A percentile compares a stretch with the other conserved stretches of the same genome.
These are phyloP conservation scores for Microdochium paspali DNA, from an alignment of 2,329 filamentous ascomycete genomes.

Conservation along the genomic window DNA sequence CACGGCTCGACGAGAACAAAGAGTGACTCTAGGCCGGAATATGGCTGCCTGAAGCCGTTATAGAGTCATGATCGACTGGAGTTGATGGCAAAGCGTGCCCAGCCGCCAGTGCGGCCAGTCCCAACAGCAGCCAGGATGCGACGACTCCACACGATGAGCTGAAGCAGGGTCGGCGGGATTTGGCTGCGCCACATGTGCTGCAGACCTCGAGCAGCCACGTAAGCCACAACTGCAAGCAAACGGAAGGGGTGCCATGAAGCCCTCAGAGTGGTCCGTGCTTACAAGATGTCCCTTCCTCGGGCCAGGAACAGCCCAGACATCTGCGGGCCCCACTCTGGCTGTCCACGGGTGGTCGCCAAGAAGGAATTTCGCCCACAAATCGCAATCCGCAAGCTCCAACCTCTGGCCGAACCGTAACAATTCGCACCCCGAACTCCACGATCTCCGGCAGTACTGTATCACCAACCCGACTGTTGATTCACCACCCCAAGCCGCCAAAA, in stretches of 20 bases:
- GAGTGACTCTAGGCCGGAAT: no score
- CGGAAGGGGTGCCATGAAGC: no score
- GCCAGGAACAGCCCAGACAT: background rate
- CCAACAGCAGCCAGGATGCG: no score
- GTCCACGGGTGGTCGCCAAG: background rate
- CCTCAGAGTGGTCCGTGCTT: conserved; percentile 11
- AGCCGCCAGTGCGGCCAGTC: no score
- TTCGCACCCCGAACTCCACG: conserved; percentile 2
- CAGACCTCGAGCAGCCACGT: conserved; percentile 3
- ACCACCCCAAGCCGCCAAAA: conserved; percentile 54
- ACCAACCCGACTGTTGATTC: conserved; percentile 7
- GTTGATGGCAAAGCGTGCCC: background rate
- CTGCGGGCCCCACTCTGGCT: background rate
- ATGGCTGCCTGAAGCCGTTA: no score
- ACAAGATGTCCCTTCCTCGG: conserved; percentile 1
- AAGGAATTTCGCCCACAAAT: conserved; percentile 12
- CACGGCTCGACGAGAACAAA: background rate
- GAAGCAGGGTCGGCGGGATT: background rate
- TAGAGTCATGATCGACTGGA: background rate
- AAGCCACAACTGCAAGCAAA: conserved; percentile 9
- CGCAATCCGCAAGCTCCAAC: background rate
- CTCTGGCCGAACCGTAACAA: background rate
- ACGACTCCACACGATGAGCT: no score
- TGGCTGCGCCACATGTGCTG: conserved; percentile 10
- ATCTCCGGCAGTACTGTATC: conserved; percentile 1